Evolutionary conservation across 805 yeast genomes (phyloP).

Genomic region (Kodamaea leandrae): DNA sequence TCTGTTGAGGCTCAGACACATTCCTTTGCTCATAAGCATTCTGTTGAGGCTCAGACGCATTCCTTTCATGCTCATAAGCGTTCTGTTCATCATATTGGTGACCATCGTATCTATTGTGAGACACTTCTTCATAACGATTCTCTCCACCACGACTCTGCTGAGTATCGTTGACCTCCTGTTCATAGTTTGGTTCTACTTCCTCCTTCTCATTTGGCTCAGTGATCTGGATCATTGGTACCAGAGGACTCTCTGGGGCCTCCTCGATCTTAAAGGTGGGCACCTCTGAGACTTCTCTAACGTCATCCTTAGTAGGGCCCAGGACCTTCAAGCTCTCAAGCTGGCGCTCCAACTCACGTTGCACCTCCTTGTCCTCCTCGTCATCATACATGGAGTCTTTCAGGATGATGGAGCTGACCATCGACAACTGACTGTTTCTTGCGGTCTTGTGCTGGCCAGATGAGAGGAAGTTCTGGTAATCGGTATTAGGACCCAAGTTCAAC

Average conservation of each 20-base stretch:
- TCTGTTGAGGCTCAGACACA: too few species aligned
- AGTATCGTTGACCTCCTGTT: neutral
- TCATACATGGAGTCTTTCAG: slow-evolving; percentile 32
- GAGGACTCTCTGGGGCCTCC: neutral
- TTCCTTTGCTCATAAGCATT: too few species aligned
- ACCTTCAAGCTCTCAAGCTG: slow-evolving; percentile 37
- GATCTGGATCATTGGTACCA: slow-evolving; percentile 3
- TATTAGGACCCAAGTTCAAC: slow-evolving; percentile 18
- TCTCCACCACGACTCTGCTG: too few species aligned
- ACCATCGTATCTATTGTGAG: too few species aligned
- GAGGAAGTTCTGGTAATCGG: slow-evolving; percentile 30
- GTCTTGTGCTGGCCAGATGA: slow-evolving; percentile 10
- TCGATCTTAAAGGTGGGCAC: slow-evolving; percentile 8
- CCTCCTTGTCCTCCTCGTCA: slow-evolving; percentile 29
- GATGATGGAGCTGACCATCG: slow-evolving; percentile 43
- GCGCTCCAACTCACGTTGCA: slow-evolving; percentile 36
- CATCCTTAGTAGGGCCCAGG: neutral
- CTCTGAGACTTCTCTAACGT: neutral
- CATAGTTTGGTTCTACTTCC: neutral
- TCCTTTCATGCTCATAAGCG: too few species aligned
- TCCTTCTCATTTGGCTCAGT: slow-evolving; percentile 2
- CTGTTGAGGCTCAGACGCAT: too few species aligned
- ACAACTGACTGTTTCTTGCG: slow-evolving; percentile 32
- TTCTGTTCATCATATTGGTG: too few species aligned
- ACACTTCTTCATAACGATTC: too few species aligned